Evolutionary conservation across 2,329 filamentous ascomycete genomes (phyloP), one percentile per base, ranked within the genome.

Genomic region (Simplicillium aogashimaense): DNA sequence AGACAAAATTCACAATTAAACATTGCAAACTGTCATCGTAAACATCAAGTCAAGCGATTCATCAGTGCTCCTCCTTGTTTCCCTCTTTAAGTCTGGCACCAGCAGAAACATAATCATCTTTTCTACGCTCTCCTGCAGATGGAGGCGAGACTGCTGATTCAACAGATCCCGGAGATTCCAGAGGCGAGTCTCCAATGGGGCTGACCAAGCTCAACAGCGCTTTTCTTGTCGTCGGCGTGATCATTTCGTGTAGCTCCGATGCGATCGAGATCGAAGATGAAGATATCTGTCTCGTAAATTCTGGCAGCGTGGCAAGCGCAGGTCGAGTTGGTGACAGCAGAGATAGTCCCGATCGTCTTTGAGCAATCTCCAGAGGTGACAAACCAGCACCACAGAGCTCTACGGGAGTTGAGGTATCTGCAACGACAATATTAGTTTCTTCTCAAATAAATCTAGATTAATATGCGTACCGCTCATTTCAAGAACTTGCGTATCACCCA

Each of bases 341-440:
- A 9, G 20, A 25, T 25, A 25, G 20, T 25, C 20, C 59, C 48
- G 35, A 53, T 58, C 40, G 20, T 15, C 38, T 40, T 40, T 59
- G 57, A 36, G 66, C 58, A n/a, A 68, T 55, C 2, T 67, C 60
- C 11, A 60, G 46, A 7, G 60, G 59, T 0, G 61, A 56, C 13
- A 67, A 53, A 12, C 59, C 59, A 2, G 64, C 67, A 42, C 65
- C 65, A 14, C 65, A 59, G 3, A 76, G 61, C 45, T 76, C 72
- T 13, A 52, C 55, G 1, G 49, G 60, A 0, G 58, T 54, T 0
- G 68, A 69, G 1, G 64, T 70, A 44, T 71, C 69, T 65, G 39
- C 11, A 33, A 15, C 16, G 29, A 28, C 2, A 13, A 18, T 7
- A 11, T 2, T 3, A 2, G 25, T 12, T 13, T 13, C 15, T 28